A percentile compares a stretch with the other conserved stretches of the same genome.
Evolutionary conservation across 306 rosid genomes (phyloP).

Genomic region (Cucumis cinereus): DNA sequence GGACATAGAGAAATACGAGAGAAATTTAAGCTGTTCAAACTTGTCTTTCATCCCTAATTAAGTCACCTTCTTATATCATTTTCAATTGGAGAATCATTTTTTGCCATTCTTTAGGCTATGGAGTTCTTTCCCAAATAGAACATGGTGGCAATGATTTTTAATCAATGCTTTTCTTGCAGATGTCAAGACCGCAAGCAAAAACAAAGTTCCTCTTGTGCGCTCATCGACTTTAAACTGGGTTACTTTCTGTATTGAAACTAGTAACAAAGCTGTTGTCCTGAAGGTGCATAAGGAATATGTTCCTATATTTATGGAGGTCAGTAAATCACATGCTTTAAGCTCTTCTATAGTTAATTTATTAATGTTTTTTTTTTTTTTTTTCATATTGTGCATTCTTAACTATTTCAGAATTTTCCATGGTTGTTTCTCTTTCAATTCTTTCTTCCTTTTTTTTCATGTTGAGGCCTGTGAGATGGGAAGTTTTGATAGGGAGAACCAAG

Average conservation of each 20-base stretch:
- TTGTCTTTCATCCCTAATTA: not conserved
- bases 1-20: not conserved
- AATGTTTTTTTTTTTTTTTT: not conserved
- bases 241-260: slow-evolving; percentile 82
- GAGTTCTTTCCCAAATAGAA: not conserved
- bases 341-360: not conserved
- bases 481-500: not conserved
- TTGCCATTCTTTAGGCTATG: not conserved
- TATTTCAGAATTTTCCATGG: not conserved
- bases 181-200: slow-evolving; percentile 67
- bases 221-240: slow-evolving; percentile 81
- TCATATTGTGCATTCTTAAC: not conserved
- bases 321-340: slow-evolving; percentile 16
- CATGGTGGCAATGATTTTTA: slow-evolving; percentile 5
- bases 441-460: not conserved
- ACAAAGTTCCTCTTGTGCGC: slow-evolving; percentile 97
- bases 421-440: not conserved
- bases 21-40: not conserved
- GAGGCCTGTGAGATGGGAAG: not conserved
- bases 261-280: slow-evolving; percentile 57
- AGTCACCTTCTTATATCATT: not conserved
- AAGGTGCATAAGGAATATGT: slow-evolving; percentile 94
- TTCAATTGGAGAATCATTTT: not conserved
- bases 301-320: slow-evolving; percentile 96
- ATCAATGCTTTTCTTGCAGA: slow-evolving; percentile 42